Evolutionary conservation across 2,329 filamentous ascomycete genomes (phyloP).

Genomic region (Talaromyces albobiverticillius): DNA sequence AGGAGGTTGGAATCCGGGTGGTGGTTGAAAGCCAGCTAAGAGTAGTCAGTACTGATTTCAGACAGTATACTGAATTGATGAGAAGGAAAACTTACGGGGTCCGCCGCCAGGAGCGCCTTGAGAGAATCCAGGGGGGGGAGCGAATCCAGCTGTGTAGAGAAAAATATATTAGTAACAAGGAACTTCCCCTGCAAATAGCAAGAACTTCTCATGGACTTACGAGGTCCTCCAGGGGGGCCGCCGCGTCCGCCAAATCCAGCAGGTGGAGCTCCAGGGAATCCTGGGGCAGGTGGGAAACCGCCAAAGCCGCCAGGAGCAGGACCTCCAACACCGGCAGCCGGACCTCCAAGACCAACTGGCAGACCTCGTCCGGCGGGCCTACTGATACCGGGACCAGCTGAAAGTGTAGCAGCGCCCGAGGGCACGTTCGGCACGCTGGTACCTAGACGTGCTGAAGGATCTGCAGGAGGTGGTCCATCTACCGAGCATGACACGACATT

Average conservation of each 20-base stretch:
- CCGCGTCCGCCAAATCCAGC: constrained; percentile 52
- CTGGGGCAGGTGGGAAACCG: constrained; percentile 42
- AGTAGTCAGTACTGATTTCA: constrained; percentile 33
- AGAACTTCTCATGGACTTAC: constrained; percentile 48
- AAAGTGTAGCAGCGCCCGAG: constrained; percentile 62
- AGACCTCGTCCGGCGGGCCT: constrained; percentile 84
- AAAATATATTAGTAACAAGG: constrained; percentile 10
- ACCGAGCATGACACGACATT: constrained; percentile 94
- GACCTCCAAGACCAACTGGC: constrained; percentile 80
- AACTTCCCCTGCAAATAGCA: neutral
- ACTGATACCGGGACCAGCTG: constrained; percentile 83
- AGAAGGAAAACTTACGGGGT: constrained; percentile 42
- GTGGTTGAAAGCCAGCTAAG: constrained; percentile 56
- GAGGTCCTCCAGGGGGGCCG: constrained; percentile 49
- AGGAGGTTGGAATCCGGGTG: constrained; percentile 72
- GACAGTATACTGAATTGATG: constrained; percentile 5
- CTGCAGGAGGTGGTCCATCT: constrained; percentile 90
- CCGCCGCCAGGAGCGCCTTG: constrained; percentile 34
- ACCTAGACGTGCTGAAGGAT: constrained; percentile 85
- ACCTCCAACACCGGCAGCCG: constrained; percentile 81
- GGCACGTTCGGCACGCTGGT: constrained; percentile 63
- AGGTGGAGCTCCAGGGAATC: constrained; percentile 52
- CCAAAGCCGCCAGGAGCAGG: constrained; percentile 63
- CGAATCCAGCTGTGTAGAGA: constrained; percentile 43
- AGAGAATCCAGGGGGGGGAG: constrained; percentile 48